phyloP scores from a whole-genome alignment of 2,329 filamentous ascomycete species.

The Cladosporium sp. region DNA sequence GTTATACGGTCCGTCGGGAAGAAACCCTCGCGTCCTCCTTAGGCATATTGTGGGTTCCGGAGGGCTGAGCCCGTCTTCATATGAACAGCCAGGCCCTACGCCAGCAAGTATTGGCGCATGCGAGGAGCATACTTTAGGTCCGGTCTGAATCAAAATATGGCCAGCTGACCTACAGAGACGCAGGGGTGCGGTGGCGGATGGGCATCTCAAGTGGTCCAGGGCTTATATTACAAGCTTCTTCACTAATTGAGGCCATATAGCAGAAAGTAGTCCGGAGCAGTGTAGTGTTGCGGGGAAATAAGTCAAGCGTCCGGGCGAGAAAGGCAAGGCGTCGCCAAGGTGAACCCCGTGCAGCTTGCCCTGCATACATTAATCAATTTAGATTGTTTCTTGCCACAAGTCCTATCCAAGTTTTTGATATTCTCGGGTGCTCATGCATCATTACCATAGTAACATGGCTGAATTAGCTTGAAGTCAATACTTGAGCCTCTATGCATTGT shows the following conservation, averaged over 20 bases:
- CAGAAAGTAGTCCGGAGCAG: constrained; percentile 11
- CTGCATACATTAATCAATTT: constrained; percentile 11
- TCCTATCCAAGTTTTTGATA: too few relatives aligned
- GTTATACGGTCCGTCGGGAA: constrained; percentile 8
- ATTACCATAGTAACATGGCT: not conserved
- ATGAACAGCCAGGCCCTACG: not conserved
- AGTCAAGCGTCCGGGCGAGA: constrained; percentile 8
- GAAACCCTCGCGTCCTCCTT: not conserved
- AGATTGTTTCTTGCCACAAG: not conserved
- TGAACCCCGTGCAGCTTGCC: constrained; percentile 8
- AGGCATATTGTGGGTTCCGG: not conserved
- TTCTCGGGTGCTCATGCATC: too few relatives aligned
- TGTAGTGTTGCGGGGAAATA: not conserved
- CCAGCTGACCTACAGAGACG: constrained; percentile 7
- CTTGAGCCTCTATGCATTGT: too few relatives aligned
- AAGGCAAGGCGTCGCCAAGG: constrained; percentile 10
- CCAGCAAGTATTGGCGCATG: not conserved
- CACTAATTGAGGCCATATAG: not conserved
- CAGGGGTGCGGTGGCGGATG: not conserved
- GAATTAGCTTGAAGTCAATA: not conserved
- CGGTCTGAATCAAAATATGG: not conserved
- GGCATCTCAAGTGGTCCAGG: not conserved
- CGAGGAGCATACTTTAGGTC: not conserved
- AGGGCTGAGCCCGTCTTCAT: not conserved
- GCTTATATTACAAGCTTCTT: not conserved